phyloP scores from a whole-genome alignment of 2,329 filamentous ascomycete species.

The Alternaria sp. region DNA sequence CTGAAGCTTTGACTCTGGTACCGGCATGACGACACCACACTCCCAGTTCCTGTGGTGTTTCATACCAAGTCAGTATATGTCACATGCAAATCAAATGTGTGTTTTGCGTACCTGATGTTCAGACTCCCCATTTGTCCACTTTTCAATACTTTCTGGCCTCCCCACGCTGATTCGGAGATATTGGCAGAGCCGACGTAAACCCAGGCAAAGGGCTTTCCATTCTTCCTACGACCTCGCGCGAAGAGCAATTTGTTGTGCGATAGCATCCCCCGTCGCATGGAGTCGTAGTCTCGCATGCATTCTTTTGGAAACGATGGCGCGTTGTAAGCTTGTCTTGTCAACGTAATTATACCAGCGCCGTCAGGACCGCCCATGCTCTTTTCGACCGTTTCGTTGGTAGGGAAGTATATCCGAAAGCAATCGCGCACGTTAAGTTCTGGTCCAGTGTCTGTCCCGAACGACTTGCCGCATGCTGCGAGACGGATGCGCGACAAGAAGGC shows the following conservation, averaged over 20 bases:
- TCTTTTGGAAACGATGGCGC: conserved; percentile 71
- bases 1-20: conserved; percentile 43
- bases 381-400: conserved; percentile 54
- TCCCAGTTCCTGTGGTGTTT: conserved; percentile 80
- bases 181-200: conserved; percentile 91
- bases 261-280: conserved; percentile 72
- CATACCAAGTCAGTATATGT: background rate
- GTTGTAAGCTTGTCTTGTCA: conserved; percentile 76
- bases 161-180: conserved; percentile 93
- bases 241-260: conserved; percentile 82
- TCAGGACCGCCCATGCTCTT: conserved; percentile 67
- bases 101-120: conserved; percentile 49
- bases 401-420: conserved; percentile 42
- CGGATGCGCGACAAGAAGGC: conserved; percentile 69
- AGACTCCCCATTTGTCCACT: conserved; percentile 73
- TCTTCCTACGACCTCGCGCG: conserved; percentile 38
- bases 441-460: conserved; percentile 2
- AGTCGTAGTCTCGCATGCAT: conserved; percentile 77
- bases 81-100: background rate
- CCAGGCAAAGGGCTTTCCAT: conserved; percentile 64
- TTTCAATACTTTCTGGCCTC: conserved; percentile 74
- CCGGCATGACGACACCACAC: conserved; percentile 81
- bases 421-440: conserved; percentile 16
- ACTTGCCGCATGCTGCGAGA: conserved; percentile 59
- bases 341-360: conserved; percentile 80